A percentile compares a stretch with the other conserved stretches of the same genome.
These are phyloP conservation scores for Luffa acutangula DNA, from an alignment of 306 rosid genomes.

Conservation along the genomic window DNA sequence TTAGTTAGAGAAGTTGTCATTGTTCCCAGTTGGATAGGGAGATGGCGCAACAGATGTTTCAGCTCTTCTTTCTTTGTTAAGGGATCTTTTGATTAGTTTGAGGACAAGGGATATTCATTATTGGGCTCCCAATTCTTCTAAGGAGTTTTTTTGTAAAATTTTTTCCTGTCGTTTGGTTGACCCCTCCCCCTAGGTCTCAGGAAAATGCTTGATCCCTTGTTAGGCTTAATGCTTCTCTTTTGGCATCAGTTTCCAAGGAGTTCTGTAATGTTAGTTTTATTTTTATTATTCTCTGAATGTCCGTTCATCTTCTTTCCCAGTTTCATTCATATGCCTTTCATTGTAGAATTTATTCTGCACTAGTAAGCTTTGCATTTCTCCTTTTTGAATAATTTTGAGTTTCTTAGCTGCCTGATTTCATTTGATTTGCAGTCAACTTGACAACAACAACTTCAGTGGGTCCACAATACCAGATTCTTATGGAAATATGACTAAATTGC, in stretches of 20 bases:
- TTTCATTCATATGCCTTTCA: background rate
- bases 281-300: background rate
- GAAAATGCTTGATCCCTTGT: background rate
- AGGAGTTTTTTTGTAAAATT: background rate
- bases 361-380: background rate
- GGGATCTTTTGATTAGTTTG: background rate
- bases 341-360: background rate
- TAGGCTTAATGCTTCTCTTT: background rate
- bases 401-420: background rate
- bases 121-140: background rate
- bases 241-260: background rate
- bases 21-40: too few relatives aligned
- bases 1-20: too few relatives aligned
- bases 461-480: constrained; percentile 29
- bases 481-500: constrained; percentile 25
- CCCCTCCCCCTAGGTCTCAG: background rate
- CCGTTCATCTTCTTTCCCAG: background rate
- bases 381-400: background rate
- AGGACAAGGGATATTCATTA: background rate
- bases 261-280: background rate
- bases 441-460: constrained; percentile 36
- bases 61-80: background rate
- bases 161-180: too few relatives aligned
- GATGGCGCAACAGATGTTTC: background rate
- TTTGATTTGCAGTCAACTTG: constrained; percentile 32